Base-by-base conservation (phyloP, 2,329 filamentous ascomycete species). In the Fusarium nematophilum region DNA sequence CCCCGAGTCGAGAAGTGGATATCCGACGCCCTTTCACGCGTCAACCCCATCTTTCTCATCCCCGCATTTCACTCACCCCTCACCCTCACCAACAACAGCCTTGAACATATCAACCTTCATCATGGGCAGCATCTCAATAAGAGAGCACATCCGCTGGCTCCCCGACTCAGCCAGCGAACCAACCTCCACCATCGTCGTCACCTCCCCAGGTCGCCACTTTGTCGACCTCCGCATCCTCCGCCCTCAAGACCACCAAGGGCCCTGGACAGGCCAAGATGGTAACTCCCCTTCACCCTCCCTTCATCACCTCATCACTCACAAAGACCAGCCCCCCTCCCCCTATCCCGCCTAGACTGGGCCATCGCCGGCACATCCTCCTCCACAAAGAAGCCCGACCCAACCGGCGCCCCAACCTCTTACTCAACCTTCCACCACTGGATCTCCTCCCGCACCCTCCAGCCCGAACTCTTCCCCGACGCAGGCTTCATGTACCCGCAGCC, bases 111-210 rank as follows among this genome's bases (percentile, higher is more conserved):
- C n/a, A n/a, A 31, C 11, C 33, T 36, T 10, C 15, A 42, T 27
- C 21, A 43, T 80, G 78, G 75, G 70, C 15, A 79, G 75, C 64
- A 84, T 90, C 34, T 89, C 86, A 0, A 70, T 81, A 45, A 82
- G 87, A 38, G 76, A 82, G 42, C 85, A 80, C 59, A 88, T 90
- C 62, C 81, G 81, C 56, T 88, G 85, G 83, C 75, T 83, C 3
- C 81, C 82, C 0, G 79, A 77, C 0, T 68, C 74, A 13, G 71
- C 80, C n/a, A 73, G 73, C 44, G 88, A 90, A 70, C 84, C 84
- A 13, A 90, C 88, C 0, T 82, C 81, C 2, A 90, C 88, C 0
- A 69, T 89, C 4, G 88, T 90, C 10, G 75, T 90, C 38, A 90
- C 88, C 0, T 85, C 85, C 3, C 82, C 84, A 1, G 69, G 71